A percentile compares a stretch with the other conserved stretches of the same genome.
Conservation (phyloP, 495 filamentous ascomycete species). For the Hypoxylon intermedium region DNA sequence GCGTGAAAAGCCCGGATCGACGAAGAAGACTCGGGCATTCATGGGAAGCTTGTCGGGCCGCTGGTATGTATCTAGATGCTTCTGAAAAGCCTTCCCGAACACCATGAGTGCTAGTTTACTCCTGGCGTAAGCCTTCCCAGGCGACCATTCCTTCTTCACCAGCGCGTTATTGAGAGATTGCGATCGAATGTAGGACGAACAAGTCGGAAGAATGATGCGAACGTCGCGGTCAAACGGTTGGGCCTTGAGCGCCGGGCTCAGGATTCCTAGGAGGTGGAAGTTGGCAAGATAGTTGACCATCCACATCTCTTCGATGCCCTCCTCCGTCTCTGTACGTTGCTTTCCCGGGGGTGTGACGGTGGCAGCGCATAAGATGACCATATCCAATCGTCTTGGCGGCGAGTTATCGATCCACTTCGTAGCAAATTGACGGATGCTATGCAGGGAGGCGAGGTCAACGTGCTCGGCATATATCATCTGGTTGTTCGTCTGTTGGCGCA, state of each 20-base stretch:
- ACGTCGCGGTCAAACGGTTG: constrained; percentile 95
- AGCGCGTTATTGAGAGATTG: constrained; percentile 58
- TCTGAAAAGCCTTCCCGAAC: constrained; percentile 87
- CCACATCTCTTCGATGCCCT: constrained; percentile 89
- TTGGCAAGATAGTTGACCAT: constrained; percentile 94
- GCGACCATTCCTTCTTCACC: constrained; percentile 58
- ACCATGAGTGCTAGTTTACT: constrained; percentile 90
- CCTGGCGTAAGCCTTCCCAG: constrained; percentile 70
- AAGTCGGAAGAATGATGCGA: constrained; percentile 83
- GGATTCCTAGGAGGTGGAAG: constrained; percentile 89
- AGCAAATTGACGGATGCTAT: constrained; percentile 91
- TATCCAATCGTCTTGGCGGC: constrained; percentile 89
- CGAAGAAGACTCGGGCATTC: constrained; percentile 80
- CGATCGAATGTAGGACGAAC: constrained; percentile 81
- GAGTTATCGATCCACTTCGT: constrained; percentile 98
- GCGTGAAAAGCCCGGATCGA: constrained; percentile 82
- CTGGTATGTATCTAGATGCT: constrained; percentile 80
- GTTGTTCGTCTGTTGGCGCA: constrained; percentile 81
- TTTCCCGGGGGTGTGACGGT: constrained; percentile 71
- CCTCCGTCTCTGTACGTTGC: constrained; percentile 63
- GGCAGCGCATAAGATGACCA: constrained; percentile 85
- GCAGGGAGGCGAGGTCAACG: constrained; percentile 83
- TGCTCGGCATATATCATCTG: constrained; percentile 93
- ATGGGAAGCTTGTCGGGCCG: constrained; percentile 81
- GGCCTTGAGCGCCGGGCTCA: constrained; percentile 83